Percentiles rank a stretch among this genome's conserved stretches.
Conservation (phyloP, 2,329 filamentous ascomycete species). For the Fusarium luffae region DNA sequence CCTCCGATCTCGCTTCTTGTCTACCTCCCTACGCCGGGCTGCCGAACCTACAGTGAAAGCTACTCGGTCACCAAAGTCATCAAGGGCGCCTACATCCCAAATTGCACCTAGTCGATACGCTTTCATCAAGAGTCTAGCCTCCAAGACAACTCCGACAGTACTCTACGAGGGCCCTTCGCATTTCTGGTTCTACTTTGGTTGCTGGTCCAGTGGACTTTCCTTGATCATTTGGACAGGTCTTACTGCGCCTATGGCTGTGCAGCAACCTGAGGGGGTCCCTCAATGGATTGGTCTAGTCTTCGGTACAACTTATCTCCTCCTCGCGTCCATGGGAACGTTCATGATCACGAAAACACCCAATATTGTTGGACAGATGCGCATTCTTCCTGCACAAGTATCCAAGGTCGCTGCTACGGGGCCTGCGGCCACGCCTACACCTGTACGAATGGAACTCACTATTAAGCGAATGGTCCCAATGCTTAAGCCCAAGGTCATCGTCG, state of each 20-base stretch:
- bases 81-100: slow-evolving; percentile 28
- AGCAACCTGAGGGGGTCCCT: slow-evolving; percentile 61
- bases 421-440: slow-evolving; percentile 14
- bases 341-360: slow-evolving; percentile 68
- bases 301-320: slow-evolving; percentile 66
- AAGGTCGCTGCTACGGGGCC: slow-evolving; percentile 14
- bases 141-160: slow-evolving; percentile 64
- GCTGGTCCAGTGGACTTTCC: slow-evolving; percentile 64
- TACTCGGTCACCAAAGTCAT: slow-evolving; percentile 17
- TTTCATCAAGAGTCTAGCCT: slow-evolving; percentile 67
- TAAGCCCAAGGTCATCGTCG: slow-evolving; percentile 55
- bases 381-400: slow-evolving; percentile 56
- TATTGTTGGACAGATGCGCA: slow-evolving; percentile 68
- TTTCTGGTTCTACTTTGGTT: slow-evolving; percentile 69
- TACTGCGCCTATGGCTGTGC: slow-evolving; percentile 50
- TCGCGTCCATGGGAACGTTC: slow-evolving; percentile 69
- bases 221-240: slow-evolving; percentile 52
- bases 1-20: slow-evolving; percentile 46
- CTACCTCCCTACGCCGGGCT: slow-evolving; percentile 44
- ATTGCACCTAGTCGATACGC: slow-evolving; percentile 51
- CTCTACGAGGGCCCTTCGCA: slow-evolving; percentile 75
- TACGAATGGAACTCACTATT: slow-evolving; percentile 65
- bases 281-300: slow-evolving; percentile 69
- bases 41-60: slow-evolving; percentile 33
- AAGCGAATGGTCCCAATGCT: slow-evolving; percentile 63